Base-by-base conservation (phyloP, 176 grass and related monocot species). In the Carex littledalei region DNA sequence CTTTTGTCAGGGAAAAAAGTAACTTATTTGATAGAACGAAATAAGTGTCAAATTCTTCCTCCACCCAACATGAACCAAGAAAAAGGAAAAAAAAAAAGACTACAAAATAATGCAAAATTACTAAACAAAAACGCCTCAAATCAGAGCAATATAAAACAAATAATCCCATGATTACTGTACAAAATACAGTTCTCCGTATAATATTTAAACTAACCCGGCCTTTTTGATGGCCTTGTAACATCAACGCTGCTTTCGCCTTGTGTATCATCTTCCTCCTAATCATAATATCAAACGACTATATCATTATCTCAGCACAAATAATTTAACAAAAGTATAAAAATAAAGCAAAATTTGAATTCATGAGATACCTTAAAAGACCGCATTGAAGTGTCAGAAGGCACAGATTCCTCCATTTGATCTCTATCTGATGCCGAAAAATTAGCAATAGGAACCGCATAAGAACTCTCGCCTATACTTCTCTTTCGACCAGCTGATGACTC, bases 401-500 rank as follows among this genome's bases (percentile, higher is more conserved):
- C 64, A 67, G 41, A 37, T 43, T 72, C n/a, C 49, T 75, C 69
- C 29, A 17, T 41, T 13, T 81, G 59, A 84, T 84, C 22, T 78
- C 11, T 70, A 49, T 80, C 63, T 76, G 81, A 71, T 7, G 75
- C 41, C 65, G 88, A 86, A 79, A 87, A 84, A 80, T 88, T 87
- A 62, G 14, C 73, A 52, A 63, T 79, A 26, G 84, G 91, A 57
- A 91, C 88, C 78, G 67, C 43, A 82, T 80, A 91, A 61, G 72
- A 73, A 88, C 79, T 82, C n/a, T 79, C 81, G 11, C 72, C 78
- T 65, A 62, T 78, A 81, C 79, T 90, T 90, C 95, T 94, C 87
- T 97, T 97, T 87, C 87, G 89, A 54, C 89, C 81, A 65, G 89
- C 55, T 47, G 86, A 89, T 11, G 58, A 94, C 87, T 97, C 92